A percentile compares a stretch with the other conserved stretches of the same genome.
Evolutionary conservation across 192 early-diverging fungal species (phyloP).

Genomic region (Entomortierella lignicola): DNA sequence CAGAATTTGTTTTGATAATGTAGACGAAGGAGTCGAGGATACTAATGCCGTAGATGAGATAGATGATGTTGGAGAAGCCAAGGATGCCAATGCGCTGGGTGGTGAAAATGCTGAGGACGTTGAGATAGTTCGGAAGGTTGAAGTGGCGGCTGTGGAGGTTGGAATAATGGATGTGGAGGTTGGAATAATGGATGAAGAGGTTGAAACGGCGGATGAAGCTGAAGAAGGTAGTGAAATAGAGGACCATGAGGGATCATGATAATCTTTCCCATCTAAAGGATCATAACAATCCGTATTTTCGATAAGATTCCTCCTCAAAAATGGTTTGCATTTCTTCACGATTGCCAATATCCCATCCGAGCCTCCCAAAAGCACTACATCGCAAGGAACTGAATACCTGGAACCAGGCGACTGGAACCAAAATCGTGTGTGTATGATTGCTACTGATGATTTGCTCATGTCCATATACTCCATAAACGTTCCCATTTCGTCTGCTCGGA

Average conservation of each 20-base stretch:
- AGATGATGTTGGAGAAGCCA: no score
- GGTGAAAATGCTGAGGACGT: no score
- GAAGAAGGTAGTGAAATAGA: no score
- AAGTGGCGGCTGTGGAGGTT: no score
- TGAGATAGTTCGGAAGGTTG: no score
- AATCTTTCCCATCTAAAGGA: neutral
- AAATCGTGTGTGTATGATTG: slow-evolving; percentile 29
- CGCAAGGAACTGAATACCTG: slow-evolving; percentile 15
- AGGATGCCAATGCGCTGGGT: no score
- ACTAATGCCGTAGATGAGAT: no score
- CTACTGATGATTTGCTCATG: slow-evolving; percentile 13
- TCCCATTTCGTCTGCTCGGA: slow-evolving; percentile 35
- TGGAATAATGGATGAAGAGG: no score
- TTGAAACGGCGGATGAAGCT: no score
- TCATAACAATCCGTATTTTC: neutral
- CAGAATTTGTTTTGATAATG: neutral
- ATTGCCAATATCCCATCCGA: slow-evolving; percentile 20
- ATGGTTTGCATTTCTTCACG: slow-evolving; percentile 6
- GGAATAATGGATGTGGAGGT: no score
- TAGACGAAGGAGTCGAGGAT: neutral
- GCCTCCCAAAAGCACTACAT: slow-evolving; percentile 23
- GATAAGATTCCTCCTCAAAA: slow-evolving; percentile 9
- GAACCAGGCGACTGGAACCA: slow-evolving; percentile 34
- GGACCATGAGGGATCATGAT: no score
- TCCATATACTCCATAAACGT: slow-evolving; percentile 27